phyloP scores from a whole-genome alignment of 106 monocot genomes.

The Acorus gramineus region DNA sequence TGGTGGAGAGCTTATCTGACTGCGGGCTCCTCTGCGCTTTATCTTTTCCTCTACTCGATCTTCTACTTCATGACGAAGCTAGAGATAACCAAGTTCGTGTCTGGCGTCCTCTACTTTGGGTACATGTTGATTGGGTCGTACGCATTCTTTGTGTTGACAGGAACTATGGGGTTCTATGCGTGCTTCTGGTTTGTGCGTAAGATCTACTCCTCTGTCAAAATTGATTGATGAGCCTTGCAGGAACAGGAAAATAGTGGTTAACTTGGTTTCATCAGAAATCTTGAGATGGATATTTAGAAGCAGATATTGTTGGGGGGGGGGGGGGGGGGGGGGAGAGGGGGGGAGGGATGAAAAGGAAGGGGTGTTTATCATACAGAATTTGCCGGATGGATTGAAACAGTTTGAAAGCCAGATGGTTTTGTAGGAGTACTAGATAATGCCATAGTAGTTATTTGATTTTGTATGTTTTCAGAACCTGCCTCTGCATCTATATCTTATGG shows the following conservation, averaged over 20 bases:
- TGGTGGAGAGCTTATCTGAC: slow-evolving; percentile 59
- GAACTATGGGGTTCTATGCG: slow-evolving; percentile 46
- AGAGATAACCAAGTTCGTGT: slow-evolving; percentile 43
- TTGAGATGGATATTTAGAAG: too few relatives aligned
- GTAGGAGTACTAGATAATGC: too few relatives aligned
- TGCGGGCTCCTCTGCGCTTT: slow-evolving; percentile 37
- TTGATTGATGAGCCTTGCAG: slow-evolving; percentile 9
- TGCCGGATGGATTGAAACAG: too few relatives aligned
- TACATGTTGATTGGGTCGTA: slow-evolving; percentile 48
- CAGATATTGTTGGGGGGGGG: too few relatives aligned
- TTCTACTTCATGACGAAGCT: slow-evolving; percentile 55
- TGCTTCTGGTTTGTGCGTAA: slow-evolving; percentile 47
- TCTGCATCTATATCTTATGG: too few relatives aligned
- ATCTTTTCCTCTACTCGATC: slow-evolving; percentile 30
- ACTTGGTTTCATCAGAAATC: too few relatives aligned
- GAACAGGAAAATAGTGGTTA: neutral
- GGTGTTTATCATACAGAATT: too few relatives aligned
- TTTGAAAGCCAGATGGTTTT: too few relatives aligned
- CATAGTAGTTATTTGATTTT: too few relatives aligned
- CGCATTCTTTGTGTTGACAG: slow-evolving; percentile 47
- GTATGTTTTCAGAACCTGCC: too few relatives aligned
- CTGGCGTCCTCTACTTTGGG: slow-evolving; percentile 47
- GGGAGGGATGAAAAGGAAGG: too few relatives aligned
- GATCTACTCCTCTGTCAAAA: slow-evolving; percentile 34
- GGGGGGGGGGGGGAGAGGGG: too few relatives aligned